These are phyloP conservation scores for Gilbertella persicaria DNA, from an alignment of 371 early-diverging fungal species.

Conservation along the genomic window DNA sequence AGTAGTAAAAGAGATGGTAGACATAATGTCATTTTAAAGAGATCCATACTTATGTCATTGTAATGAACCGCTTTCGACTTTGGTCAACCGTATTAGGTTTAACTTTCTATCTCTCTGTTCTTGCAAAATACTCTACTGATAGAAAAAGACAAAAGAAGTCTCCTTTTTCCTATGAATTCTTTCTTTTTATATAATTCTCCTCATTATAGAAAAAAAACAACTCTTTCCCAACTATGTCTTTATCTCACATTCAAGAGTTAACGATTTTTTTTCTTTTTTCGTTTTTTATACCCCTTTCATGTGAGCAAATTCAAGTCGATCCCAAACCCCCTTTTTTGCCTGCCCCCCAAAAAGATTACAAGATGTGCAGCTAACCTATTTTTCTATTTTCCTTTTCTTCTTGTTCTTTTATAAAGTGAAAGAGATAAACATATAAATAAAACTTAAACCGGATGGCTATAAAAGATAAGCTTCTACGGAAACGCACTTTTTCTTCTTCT, in stretches of 20 bases:
- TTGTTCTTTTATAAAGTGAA: slow-evolving; percentile 8
- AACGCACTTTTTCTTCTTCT: slow-evolving; percentile 6
- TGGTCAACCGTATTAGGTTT: no score
- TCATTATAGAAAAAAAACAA: neutral
- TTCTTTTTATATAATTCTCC: neutral
- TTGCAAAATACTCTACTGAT: no score
- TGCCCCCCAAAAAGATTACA: neutral
- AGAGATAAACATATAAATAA: slow-evolving; percentile 6
- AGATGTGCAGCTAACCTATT: slow-evolving; percentile 4
- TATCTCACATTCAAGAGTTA: neutral
- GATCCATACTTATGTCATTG: no score
- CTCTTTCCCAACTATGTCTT: neutral
- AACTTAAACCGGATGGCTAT: slow-evolving; percentile 18
- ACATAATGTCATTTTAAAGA: no score
- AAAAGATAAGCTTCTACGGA: slow-evolving; percentile 17
- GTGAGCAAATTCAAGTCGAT: neutral
- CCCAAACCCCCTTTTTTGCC: neutral
- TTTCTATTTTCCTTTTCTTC: slow-evolving; percentile 18
- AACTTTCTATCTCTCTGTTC: no score
- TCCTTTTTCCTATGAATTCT: neutral
- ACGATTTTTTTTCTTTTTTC: neutral
- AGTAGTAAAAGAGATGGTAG: no score
- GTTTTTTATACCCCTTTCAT: slow-evolving; percentile 1
- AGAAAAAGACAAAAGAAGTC: no score
- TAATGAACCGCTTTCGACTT: no score